Percentiles rank a stretch among this genome's conserved stretches.
Evolutionary conservation across 2,329 filamentous ascomycete genomes (phyloP).

Genomic region (Fusarium torreyae): DNA sequence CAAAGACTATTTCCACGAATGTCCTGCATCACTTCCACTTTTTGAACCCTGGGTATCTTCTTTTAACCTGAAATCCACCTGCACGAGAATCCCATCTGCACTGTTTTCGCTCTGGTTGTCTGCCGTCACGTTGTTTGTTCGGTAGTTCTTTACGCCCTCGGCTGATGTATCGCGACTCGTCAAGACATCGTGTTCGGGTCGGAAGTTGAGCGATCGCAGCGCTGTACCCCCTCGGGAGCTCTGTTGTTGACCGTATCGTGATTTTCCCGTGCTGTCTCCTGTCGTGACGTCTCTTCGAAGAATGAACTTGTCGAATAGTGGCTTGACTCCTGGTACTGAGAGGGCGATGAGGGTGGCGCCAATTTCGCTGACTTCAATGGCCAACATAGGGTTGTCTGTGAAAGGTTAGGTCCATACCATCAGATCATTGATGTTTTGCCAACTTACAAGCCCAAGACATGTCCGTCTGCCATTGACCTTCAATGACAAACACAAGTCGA

Average conservation of each 20-base stretch:
- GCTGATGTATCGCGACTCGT: constrained; percentile 48
- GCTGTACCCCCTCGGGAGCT: constrained; percentile 48
- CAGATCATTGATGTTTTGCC: background rate
- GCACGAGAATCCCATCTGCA: constrained; percentile 54
- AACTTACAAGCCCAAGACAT: constrained; percentile 62
- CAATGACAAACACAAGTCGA: constrained; percentile 63
- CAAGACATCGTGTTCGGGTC: constrained; percentile 51
- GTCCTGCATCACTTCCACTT: constrained; percentile 13
- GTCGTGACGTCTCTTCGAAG: constrained; percentile 46
- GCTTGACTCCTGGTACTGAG: constrained; percentile 66
- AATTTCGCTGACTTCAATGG: constrained; percentile 65
- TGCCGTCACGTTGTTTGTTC: constrained; percentile 34
- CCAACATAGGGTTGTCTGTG: constrained; percentile 62
- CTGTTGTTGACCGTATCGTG: constrained; percentile 44
- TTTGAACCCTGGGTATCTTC: constrained; percentile 41
- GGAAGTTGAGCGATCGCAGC: constrained; percentile 51
- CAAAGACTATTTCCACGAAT: constrained; percentile 8
- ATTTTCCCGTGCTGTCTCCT: constrained; percentile 39
- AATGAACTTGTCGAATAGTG: constrained; percentile 58
- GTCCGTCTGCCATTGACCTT: constrained; percentile 63
- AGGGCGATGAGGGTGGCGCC: constrained; percentile 66
- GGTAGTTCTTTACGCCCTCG: constrained; percentile 44
- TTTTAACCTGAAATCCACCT: constrained; percentile 56
- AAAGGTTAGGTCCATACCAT: background rate
- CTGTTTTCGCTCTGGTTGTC: constrained; percentile 47